Conservation (phyloP, 106 monocot genomes). For the Phalaenopsis aphrodite region DNA sequence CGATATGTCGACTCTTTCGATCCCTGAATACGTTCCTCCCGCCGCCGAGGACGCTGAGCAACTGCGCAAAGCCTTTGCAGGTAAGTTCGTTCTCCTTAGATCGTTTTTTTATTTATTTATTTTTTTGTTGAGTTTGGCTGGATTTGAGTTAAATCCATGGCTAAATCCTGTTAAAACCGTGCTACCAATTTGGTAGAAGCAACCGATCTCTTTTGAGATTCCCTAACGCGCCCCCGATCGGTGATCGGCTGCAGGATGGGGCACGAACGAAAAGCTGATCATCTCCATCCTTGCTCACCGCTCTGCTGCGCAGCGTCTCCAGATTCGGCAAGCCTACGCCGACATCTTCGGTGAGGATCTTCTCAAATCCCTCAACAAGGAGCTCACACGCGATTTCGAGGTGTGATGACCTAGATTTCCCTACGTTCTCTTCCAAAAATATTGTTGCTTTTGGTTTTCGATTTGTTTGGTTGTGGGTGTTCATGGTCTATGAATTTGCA, state of each 20-base stretch:
- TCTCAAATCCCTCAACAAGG: constrained; percentile 61
- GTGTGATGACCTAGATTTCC: constrained; percentile 6
- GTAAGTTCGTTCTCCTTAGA: constrained; percentile 11
- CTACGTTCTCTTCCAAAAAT: neutral
- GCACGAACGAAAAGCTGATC: constrained; percentile 72
- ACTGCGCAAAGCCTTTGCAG: constrained; percentile 63
- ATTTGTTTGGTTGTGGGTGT: neutral
- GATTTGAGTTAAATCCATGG: no score
- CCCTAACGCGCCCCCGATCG: neutral
- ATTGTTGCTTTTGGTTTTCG: neutral
- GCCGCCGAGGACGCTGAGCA: constrained; percentile 56
- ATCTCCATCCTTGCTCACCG: constrained; percentile 78
- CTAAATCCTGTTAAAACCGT: neutral
- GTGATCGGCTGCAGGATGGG: constrained; percentile 55
- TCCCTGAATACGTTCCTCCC: constrained; percentile 37
- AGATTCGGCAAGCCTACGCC: constrained; percentile 52
- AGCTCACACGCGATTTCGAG: constrained; percentile 78
- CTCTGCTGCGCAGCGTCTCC: constrained; percentile 41
- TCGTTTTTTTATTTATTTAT: neutral
- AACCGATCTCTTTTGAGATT: neutral
- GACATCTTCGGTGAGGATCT: constrained; percentile 63
- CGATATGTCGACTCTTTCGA: constrained; percentile 49
- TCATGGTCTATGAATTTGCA: constrained; percentile 9
- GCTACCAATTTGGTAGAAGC: neutral
- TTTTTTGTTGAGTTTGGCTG: no score